Evolutionary conservation across 208 protist genomes (phyloP), one percentile per base, ranked within the genome.

Genomic region (Trypanosoma conorhini): DNA sequence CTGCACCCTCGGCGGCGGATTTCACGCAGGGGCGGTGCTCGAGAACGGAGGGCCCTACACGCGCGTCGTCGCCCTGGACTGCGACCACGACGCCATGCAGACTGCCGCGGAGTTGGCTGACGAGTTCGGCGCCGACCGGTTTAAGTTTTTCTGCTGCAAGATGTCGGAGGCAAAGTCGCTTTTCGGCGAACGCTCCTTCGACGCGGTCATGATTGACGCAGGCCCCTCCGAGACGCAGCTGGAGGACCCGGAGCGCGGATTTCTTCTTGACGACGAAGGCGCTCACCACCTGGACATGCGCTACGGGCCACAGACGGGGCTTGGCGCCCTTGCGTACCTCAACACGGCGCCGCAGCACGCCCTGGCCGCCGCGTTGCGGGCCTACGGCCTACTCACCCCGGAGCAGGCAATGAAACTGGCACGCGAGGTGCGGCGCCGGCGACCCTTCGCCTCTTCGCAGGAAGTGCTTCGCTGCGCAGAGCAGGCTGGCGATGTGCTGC

Each of bases 161-260:
- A 94, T 96, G 87, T 96, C 91, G 5, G 86, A 93, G 67, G 81
- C 83, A 5, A 76, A 84, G 40, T 71, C 80, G 28, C 86, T 96
- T 85, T 96, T 96, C 74, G 91, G 91, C 15, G 88, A 94, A 74
- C 57, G 83, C 0, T 62, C 82, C 12, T 96, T 96, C 72, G 91
- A 96, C 56, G 85, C 91, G 26, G 80, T 96, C 5, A 87, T 96
- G 75, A 94, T 96, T 35, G 91, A 96, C 67, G 73, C 88, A 26
- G 91, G 91, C 0, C 87, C 88, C 4, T 94, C 91, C 8, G 22
- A 82, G 2, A 91, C 87, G 21, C 91, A 96, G 58, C 75, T 94
- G 5, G 88, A 86, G 66, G 77, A 94, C 56, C 88, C 88, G 1
- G 82, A 79, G 54, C 79, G 91, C 13, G 91, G 91, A 12, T 94